Evolutionary conservation across 805 yeast genomes (phyloP).

Genomic region (Lachancea nothofagi): DNA sequence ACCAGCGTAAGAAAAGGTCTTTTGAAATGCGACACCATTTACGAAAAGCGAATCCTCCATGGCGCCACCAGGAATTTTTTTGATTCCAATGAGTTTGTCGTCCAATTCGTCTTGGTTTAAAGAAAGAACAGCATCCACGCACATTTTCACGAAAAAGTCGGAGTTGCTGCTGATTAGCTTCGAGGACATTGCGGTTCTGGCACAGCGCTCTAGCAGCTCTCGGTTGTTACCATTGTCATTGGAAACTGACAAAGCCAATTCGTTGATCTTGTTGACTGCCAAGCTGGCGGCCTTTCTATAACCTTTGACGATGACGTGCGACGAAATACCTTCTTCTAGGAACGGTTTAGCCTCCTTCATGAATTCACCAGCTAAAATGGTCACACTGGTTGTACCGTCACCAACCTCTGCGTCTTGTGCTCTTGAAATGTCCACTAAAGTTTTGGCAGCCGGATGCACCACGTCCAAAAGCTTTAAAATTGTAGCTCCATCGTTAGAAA

Average conservation of each 20-base stretch:
- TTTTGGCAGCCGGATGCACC: constrained; percentile 97
- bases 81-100: constrained; percentile 87
- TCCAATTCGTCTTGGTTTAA: constrained; percentile 82
- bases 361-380: constrained; percentile 90
- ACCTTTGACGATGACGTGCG: constrained; percentile 84
- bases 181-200: constrained; percentile 95
- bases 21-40: constrained; percentile 94
- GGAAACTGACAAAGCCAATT: constrained; percentile 66
- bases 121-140: constrained; percentile 87
- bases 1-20: constrained; percentile 96
- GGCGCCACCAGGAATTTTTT: constrained; percentile 92
- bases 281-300: constrained; percentile 74
- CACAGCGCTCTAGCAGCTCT: constrained; percentile 81
- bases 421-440: constrained; percentile 87
- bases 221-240: constrained; percentile 51
- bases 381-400: constrained; percentile 96
- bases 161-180: constrained; percentile 85
- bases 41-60: constrained; percentile 88
- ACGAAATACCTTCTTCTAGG: constrained; percentile 93
- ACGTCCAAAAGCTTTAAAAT: constrained; percentile 86
- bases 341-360: constrained; percentile 85
- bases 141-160: constrained; percentile 89
- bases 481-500: constrained; percentile 98
- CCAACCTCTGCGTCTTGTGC: constrained; percentile 98
- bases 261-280: constrained; percentile 68